Evolutionary conservation across 441 rosid genomes (phyloP).

Genomic region (Syzygium syzygioides): DNA sequence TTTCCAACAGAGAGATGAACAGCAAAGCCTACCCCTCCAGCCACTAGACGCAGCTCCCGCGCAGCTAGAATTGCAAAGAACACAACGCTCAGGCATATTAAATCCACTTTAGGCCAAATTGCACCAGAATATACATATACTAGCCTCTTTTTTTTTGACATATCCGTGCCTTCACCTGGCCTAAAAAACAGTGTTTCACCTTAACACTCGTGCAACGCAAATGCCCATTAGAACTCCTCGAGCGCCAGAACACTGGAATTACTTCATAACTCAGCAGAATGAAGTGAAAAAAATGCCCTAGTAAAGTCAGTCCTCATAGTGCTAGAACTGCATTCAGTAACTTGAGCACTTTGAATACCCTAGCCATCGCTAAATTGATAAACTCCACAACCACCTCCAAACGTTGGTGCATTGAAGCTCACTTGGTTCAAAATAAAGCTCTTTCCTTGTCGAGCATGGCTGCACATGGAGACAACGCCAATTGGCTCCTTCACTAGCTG

Average conservation of each 20-base stretch:
- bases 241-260: neutral
- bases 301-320: neutral
- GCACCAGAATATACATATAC: neutral
- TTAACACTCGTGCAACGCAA: neutral
- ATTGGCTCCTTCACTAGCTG: conserved; percentile 92
- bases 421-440: conserved; percentile 95
- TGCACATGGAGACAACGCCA: conserved; percentile 93
- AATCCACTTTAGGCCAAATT: neutral
- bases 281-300: neutral
- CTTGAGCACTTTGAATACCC: conserved; percentile 1
- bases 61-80: neutral
- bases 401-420: neutral
- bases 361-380: neutral
- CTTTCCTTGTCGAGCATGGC: conserved; percentile 96
- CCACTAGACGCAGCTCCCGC: neutral
- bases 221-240: neutral
- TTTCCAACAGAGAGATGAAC: neutral
- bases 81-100: neutral
- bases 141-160: neutral
- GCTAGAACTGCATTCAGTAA: neutral
- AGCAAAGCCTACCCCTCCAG: neutral
- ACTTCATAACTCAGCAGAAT: neutral
- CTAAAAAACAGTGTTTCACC: neutral
- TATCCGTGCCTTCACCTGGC: neutral
- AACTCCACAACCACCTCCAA: neutral